Evolutionary conservation across 2,329 filamentous ascomycete species (phyloP).

Genomic region (Westerdykella sp.): DNA sequence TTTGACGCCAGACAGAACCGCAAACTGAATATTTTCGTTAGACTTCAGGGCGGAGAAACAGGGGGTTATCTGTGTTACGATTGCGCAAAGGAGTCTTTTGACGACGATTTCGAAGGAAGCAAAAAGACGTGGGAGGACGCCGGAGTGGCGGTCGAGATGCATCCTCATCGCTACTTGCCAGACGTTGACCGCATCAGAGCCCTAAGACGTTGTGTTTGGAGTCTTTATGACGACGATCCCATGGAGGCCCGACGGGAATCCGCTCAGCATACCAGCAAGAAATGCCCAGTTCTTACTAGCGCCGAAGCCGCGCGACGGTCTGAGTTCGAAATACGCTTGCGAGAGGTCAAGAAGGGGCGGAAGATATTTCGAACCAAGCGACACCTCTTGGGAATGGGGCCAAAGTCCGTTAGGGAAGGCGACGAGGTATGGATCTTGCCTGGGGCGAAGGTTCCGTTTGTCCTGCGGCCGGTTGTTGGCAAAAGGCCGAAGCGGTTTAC

Average conservation of each 20-base stretch:
- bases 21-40: background rate
- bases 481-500: background rate
- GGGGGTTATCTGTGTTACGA: background rate
- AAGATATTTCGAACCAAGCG: background rate
- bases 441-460: constrained; percentile 12
- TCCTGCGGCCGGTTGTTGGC: constrained; percentile 8
- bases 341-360: background rate
- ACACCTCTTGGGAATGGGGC: background rate
- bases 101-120: background rate
- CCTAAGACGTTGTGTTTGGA: background rate
- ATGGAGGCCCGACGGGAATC: background rate
- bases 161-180: background rate
- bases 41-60: background rate
- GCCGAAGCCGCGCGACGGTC: background rate
- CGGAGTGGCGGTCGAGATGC: background rate
- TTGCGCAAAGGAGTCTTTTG: background rate
- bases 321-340: background rate
- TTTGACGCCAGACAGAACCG: no score
- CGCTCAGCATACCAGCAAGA: background rate
- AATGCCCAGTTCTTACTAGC: background rate
- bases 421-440: constrained; percentile 20
- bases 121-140: background rate
- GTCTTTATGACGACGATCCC: no score
- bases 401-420: background rate
- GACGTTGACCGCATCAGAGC: background rate